Evolutionary conservation across 805 yeast species (phyloP), one percentile per base, ranked within the genome.

Genomic region (Metschnikowia borealis): DNA sequence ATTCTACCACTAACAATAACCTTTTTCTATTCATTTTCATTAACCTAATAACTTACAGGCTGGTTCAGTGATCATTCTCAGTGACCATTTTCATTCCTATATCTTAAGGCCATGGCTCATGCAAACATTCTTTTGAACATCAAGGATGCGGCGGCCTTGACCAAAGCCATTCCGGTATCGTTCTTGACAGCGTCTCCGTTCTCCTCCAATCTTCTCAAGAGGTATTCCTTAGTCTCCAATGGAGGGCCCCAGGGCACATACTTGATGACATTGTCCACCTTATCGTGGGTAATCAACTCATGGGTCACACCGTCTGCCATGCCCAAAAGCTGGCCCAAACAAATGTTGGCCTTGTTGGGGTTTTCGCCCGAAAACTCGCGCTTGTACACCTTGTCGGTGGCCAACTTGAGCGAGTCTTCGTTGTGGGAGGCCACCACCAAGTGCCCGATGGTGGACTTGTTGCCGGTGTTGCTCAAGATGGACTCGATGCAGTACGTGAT

Each of bases 231-330:
- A 51, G 97, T 90, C 71, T 92, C 97, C 58, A 82, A 70, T 49
- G 96, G 95, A 33, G 97, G 97, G 8, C 97, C 97, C 97, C 97
- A 91, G 15, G 97, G 96, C 54, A 91, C 97, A 65, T 92, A 91
- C 71, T 92, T 92, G 70, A 92, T 84, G 48, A 91, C 84, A 62
- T 89, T 89, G 54, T 78, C 81, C 41, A 81, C 87, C 41, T 80
- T 75, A 57, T 86, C 81, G 43, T 82, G 75, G 38, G 76, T 70
- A 50, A 88, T 81, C 62, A 91, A 77, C 58, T 87, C 89, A 65
- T 79, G 78, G 23, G 97, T 89, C 53, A 88, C 80, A 61, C 86
- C 85, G 68, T 91, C 98, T 46, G 96, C 95, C 97, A 91, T 92
- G 35, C 98, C 98, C 64, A 92, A 74, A 56, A 91, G 79, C 73